Evolutionary conservation across 2,329 filamentous ascomycete species (phyloP).

Genomic region (Juglanconis sp.): DNA sequence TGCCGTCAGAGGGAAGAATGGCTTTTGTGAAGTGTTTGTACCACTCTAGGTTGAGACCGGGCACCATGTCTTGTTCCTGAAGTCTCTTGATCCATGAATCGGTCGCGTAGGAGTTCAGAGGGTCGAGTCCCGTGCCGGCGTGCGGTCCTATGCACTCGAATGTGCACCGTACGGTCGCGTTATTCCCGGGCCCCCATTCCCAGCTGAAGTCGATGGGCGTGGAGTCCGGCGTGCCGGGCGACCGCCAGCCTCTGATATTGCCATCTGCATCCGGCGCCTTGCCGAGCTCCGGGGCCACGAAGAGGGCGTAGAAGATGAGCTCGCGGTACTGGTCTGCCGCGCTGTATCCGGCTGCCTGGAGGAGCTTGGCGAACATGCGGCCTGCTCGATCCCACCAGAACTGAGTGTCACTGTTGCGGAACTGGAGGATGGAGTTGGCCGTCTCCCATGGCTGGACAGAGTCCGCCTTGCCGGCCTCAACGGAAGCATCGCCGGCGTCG

Average conservation of each 20-base stretch:
- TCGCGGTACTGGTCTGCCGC: slow-evolving; percentile 24
- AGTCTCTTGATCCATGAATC: slow-evolving; percentile 20
- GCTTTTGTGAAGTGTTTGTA: slow-evolving; percentile 22
- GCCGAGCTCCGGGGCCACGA: slow-evolving; percentile 22
- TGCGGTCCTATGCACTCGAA: slow-evolving; percentile 24
- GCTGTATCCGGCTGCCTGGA: slow-evolving; percentile 23
- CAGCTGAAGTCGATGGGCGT: slow-evolving; percentile 25
- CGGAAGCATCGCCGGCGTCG: too few relatives aligned
- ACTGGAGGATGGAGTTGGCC: slow-evolving; percentile 20
- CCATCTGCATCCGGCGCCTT: slow-evolving; percentile 19
- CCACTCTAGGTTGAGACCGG: slow-evolving; percentile 23
- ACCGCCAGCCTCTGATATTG: slow-evolving; percentile 17
- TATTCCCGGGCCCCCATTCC: slow-evolving; percentile 22
- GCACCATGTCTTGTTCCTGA: slow-evolving; percentile 19
- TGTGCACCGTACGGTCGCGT: slow-evolving; percentile 22
- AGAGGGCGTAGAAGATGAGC: slow-evolving; percentile 23
- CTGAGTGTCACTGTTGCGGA: slow-evolving; percentile 22
- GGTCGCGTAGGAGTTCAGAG: slow-evolving; percentile 20
- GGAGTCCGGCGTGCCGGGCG: slow-evolving; percentile 22
- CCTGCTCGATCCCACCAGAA: slow-evolving; percentile 26
- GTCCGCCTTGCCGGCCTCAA: background rate
- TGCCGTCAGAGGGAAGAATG: slow-evolving; percentile 15
- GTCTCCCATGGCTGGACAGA: slow-evolving; percentile 19
- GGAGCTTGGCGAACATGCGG: slow-evolving; percentile 22
- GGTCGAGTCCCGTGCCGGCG: slow-evolving; percentile 21